These are phyloP conservation scores for Alnus glutinosa DNA, from an alignment of 306 rosid genomes.

Conservation along the genomic window DNA sequence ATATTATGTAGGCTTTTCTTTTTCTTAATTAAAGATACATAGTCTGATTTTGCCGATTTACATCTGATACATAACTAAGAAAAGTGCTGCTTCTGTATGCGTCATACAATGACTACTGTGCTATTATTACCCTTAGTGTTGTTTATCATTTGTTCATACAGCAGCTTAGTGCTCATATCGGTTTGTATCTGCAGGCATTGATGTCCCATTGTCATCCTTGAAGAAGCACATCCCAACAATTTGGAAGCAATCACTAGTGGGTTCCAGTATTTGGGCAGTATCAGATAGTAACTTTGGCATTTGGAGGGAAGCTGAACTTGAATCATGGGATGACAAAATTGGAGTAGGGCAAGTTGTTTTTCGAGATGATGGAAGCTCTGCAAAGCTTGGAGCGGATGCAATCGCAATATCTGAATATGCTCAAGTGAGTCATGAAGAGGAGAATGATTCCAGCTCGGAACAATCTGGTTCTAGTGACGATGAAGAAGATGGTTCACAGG, in stretches of 20 bases:
- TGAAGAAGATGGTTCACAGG: slow-evolving; percentile 62
- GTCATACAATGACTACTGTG: background rate
- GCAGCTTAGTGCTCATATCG: slow-evolving; percentile 15
- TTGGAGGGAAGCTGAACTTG: slow-evolving; percentile 93
- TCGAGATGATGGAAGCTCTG: slow-evolving; percentile 75
- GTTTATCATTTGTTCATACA: background rate
- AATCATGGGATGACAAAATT: slow-evolving; percentile 71
- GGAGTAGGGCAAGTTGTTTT: slow-evolving; percentile 79
- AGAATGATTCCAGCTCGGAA: slow-evolving; percentile 62
- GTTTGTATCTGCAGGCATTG: slow-evolving; percentile 60
- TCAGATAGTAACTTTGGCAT: slow-evolving; percentile 58
- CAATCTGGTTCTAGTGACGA: slow-evolving; percentile 62
- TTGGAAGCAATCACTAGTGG: slow-evolving; percentile 73
- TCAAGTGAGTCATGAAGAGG: slow-evolving; percentile 46
- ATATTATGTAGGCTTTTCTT: too few species aligned
- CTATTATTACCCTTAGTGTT: background rate
- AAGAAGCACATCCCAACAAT: slow-evolving; percentile 64
- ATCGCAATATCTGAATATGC: slow-evolving; percentile 70
- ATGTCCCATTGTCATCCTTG: slow-evolving; percentile 66
- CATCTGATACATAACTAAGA: background rate
- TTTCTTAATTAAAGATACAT: background rate
- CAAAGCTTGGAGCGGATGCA: slow-evolving; percentile 62
- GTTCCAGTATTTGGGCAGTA: slow-evolving; percentile 79
- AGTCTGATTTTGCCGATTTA: background rate
- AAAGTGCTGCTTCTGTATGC: background rate